Evolutionary conservation across 2,329 filamentous ascomycete genomes (phyloP).

Genomic region (Metarhizium robertsii): DNA sequence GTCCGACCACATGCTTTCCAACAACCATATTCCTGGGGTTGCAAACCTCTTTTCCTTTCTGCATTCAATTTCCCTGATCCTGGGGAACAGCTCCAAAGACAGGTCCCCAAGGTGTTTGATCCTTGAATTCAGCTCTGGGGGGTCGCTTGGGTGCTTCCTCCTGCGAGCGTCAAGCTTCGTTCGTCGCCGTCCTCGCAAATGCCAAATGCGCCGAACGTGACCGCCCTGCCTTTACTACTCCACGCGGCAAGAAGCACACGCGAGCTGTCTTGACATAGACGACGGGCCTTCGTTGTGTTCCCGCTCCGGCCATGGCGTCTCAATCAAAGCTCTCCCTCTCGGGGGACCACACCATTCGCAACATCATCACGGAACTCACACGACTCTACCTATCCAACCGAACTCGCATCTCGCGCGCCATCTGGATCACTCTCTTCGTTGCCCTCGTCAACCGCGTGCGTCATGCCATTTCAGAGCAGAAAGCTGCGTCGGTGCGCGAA

Average conservation of each 20-base stretch:
- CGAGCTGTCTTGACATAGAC: neutral
- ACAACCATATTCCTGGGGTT: neutral
- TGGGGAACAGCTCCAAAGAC: neutral
- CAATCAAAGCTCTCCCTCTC: slow-evolving; percentile 62
- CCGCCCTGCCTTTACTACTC: neutral
- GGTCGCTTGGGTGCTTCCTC: neutral
- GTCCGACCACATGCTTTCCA: slow-evolving; percentile 1
- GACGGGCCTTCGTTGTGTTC: neutral
- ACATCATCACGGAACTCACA: slow-evolving; percentile 57
- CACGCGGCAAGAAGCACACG: neutral
- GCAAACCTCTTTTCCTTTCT: neutral
- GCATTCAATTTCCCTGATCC: neutral
- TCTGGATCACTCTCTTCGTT: slow-evolving; percentile 75
- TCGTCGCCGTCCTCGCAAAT: neutral
- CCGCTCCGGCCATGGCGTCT: slow-evolving; percentile 49
- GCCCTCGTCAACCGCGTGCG: slow-evolving; percentile 80
- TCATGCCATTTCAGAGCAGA: slow-evolving; percentile 87
- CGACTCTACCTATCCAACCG: slow-evolving; percentile 70
- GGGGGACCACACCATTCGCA: slow-evolving; percentile 54
- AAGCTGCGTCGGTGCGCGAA: slow-evolving; percentile 66
- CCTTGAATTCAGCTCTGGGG: neutral
- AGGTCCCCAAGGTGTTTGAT: neutral
- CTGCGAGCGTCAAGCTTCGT: neutral
- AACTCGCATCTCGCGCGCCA: slow-evolving; percentile 69
- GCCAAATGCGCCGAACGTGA: neutral